Percentiles rank a stretch among this genome's conserved stretches.
phyloP scores from a whole-genome alignment of 345 rosid genomes.

The Anastatica hierochuntica region DNA sequence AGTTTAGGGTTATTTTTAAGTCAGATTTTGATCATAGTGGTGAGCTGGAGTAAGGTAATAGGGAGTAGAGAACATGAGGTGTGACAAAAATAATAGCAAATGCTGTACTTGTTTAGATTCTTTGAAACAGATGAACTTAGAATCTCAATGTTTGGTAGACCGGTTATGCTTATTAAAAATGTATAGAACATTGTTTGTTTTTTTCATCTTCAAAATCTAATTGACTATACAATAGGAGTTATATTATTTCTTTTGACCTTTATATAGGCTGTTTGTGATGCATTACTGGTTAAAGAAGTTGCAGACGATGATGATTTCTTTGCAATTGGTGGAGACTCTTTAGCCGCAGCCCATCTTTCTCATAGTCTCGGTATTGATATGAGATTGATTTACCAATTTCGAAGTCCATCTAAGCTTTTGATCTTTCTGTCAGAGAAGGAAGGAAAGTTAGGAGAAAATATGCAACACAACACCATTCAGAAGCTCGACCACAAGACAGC shows the following conservation, averaged over 20 bases:
- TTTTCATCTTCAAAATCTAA: not conserved
- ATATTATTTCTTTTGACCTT: slow-evolving; percentile 15
- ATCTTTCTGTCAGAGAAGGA: slow-evolving; percentile 37
- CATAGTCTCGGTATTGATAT: slow-evolving; percentile 72
- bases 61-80: slow-evolving; percentile 8
- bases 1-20: not conserved
- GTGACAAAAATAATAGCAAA: not conserved
- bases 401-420: slow-evolving; percentile 63
- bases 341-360: slow-evolving; percentile 79
- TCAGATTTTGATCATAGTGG: not conserved
- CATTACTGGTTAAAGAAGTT: slow-evolving; percentile 58
- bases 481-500: slow-evolving; percentile 27
- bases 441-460: slow-evolving; percentile 21
- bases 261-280: slow-evolving; percentile 65
- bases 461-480: slow-evolving; percentile 14
- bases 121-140: not conserved
- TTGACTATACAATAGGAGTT: not conserved
- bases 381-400: slow-evolving; percentile 60
- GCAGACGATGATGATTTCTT: slow-evolving; percentile 73
- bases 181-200: not conserved
- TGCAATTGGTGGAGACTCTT: slow-evolving; percentile 77
- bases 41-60: not conserved
- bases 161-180: not conserved
- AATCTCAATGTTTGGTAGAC: not conserved
- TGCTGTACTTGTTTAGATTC: not conserved